Evolutionary conservation across 164 flowering plant species (phyloP).

Genomic region (Liquidambar formosana): DNA sequence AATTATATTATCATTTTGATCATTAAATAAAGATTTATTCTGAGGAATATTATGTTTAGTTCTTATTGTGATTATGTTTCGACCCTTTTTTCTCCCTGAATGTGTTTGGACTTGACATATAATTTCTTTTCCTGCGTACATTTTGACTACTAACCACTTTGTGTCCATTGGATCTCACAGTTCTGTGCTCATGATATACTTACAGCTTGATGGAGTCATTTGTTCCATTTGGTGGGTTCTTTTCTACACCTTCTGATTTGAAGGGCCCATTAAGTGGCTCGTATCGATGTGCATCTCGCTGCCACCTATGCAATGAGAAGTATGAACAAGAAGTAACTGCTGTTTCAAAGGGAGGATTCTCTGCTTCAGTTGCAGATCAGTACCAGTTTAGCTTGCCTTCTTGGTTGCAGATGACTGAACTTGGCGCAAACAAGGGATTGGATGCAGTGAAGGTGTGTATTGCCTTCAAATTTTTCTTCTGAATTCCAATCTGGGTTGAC

Average conservation of each 20-base stretch:
- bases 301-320: constrained; percentile 41
- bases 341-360: constrained; percentile 27
- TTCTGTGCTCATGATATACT: constrained; percentile 13
- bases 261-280: constrained; percentile 31
- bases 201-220: constrained; percentile 76
- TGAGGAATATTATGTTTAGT: neutral
- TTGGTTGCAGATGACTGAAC: constrained; percentile 51
- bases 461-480: neutral
- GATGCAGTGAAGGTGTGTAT: constrained; percentile 24
- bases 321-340: constrained; percentile 44
- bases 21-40: neutral
- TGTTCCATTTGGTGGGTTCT: constrained; percentile 76
- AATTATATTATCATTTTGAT: neutral
- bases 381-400: constrained; percentile 41
- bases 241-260: constrained; percentile 43
- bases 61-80: neutral
- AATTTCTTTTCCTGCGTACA: neutral
- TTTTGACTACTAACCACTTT: neutral
- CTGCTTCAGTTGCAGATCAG: constrained; percentile 38
- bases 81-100: neutral
- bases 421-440: constrained; percentile 19
- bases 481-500: neutral
- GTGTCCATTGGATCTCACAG: constrained; percentile 6
- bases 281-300: constrained; percentile 26
- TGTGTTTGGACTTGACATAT: neutral